Conservation (phyloP, 2,329 filamentous ascomycete genomes). For the Remersonia thermophila region DNA sequence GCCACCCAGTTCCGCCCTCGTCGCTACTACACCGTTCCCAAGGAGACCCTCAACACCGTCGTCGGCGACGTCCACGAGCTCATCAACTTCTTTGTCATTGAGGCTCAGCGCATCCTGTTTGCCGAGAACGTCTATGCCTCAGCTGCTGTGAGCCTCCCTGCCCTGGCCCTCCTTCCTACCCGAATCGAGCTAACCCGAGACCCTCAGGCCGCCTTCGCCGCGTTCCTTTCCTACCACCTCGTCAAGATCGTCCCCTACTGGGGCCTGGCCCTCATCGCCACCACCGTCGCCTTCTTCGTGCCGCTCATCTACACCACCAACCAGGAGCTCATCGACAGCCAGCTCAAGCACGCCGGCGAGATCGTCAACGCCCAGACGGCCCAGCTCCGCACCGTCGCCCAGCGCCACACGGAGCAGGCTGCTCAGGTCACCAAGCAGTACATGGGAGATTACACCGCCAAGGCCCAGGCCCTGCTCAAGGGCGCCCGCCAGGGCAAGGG, state of each 20-base stretch:
- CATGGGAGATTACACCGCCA: constrained; percentile 53
- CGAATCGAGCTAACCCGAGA: constrained; percentile 4
- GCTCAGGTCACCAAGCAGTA: constrained; percentile 55
- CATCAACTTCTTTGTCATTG: constrained; percentile 60
- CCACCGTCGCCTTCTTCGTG: constrained; percentile 46
- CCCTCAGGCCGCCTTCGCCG: constrained; percentile 41
- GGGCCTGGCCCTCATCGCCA: constrained; percentile 50
- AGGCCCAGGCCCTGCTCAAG: constrained; percentile 52
- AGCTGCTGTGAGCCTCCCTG: constrained; percentile 38
- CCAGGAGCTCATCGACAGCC: constrained; percentile 55
- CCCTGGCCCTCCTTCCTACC: not conserved
- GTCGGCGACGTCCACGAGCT: constrained; percentile 56
- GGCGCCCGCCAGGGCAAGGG: constrained; percentile 19
- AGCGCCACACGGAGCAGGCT: constrained; percentile 51
- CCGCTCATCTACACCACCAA: constrained; percentile 55
- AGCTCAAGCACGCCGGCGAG: constrained; percentile 45
- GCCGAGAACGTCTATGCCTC: constrained; percentile 54
- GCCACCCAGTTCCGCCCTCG: constrained; percentile 54
- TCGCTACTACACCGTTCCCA: constrained; percentile 54
- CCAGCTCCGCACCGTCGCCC: constrained; percentile 48
- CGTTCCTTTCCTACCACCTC: constrained; percentile 55
- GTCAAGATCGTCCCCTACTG: constrained; percentile 60
- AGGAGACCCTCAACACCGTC: constrained; percentile 46
- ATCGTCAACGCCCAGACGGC: constrained; percentile 50
- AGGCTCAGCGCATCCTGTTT: constrained; percentile 55